A percentile compares a stretch with the other conserved stretches of the same genome.
These are phyloP conservation scores for Candida boidinii DNA, from an alignment of 805 yeast species.

Conservation along the genomic window DNA sequence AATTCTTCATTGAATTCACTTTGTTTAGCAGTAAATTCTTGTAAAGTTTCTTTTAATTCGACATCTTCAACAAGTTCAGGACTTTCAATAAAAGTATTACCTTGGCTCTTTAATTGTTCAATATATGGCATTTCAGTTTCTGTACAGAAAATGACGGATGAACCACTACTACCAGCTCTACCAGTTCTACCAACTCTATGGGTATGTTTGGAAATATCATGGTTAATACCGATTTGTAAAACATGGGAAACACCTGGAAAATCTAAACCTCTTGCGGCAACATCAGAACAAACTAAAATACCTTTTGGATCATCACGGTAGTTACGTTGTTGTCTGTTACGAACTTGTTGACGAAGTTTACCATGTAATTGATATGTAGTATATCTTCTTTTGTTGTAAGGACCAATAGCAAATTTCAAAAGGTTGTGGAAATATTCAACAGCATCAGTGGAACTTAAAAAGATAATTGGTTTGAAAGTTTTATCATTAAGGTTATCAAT, in stretches of 20 bases:
- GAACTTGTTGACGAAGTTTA: slow-evolving; percentile 55
- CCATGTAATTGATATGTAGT: slow-evolving; percentile 48
- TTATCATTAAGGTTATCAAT: slow-evolving; percentile 22
- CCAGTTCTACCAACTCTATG: slow-evolving; percentile 97
- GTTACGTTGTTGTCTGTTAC: slow-evolving; percentile 29
- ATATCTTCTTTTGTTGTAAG: slow-evolving; percentile 13
- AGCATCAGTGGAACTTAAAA: slow-evolving; percentile 68
- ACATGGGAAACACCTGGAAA: slow-evolving; percentile 84
- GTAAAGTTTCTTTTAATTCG: slow-evolving; percentile 27
- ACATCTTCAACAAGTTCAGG: slow-evolving; percentile 28
- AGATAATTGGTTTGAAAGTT: slow-evolving; percentile 70
- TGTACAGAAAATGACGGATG: slow-evolving; percentile 53
- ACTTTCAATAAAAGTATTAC: slow-evolving; percentile 43
- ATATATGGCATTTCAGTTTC: slow-evolving; percentile 50
- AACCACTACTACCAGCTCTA: slow-evolving; percentile 78
- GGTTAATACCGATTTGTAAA: slow-evolving; percentile 72
- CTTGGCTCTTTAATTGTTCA: slow-evolving; percentile 39
- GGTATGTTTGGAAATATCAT: slow-evolving; percentile 68
- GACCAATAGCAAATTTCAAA: slow-evolving; percentile 19
- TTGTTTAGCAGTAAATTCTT: slow-evolving; percentile 20
- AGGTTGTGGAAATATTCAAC: slow-evolving; percentile 49
- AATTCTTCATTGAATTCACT: too few species aligned
- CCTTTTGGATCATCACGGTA: slow-evolving; percentile 34
- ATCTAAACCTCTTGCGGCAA: slow-evolving; percentile 95
- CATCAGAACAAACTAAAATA: slow-evolving; percentile 78